These are phyloP conservation scores for Tetrahymena elliotti DNA, from an alignment of 73 alveolate genomes.

Conservation along the genomic window DNA sequence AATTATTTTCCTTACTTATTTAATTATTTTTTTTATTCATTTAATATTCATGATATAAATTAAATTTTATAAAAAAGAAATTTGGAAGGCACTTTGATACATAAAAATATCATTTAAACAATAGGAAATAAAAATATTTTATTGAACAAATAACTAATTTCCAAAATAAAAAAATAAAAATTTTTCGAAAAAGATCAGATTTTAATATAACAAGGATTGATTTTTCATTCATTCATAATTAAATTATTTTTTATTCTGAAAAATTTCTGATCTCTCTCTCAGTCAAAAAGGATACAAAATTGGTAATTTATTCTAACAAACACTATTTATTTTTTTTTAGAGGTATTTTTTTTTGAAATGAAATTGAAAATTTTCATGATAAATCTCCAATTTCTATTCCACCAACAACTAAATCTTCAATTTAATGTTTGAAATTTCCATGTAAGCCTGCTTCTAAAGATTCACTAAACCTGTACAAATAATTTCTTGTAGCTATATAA, in stretches of 20 bases:
- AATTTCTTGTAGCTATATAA: background rate
- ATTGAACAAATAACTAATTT: too few relatives aligned
- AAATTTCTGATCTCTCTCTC: background rate
- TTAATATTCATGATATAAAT: background rate
- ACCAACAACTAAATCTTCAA: background rate
- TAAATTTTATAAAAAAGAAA: too few relatives aligned
- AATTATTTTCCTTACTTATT: too few relatives aligned
- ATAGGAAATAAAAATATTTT: too few relatives aligned
- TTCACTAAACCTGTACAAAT: background rate
- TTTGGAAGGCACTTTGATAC: too few relatives aligned
- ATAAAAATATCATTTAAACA: too few relatives aligned
- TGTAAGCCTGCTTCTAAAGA: background rate
- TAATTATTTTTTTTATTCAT: too few relatives aligned
- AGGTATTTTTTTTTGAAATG: background rate
- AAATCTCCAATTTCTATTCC: background rate
- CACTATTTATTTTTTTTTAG: background rate
- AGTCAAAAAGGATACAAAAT: background rate
- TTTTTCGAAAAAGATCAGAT: too few relatives aligned
- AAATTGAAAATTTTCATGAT: background rate
- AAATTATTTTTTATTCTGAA: too few relatives aligned
- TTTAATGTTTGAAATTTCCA: background rate
- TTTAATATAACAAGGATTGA: too few relatives aligned
- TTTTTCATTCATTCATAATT: too few relatives aligned
- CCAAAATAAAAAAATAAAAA: too few relatives aligned
- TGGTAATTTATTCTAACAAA: background rate